Conservation (phyloP, 73 alveolate genomes). For the Paramecium tetraurelia region DNA sequence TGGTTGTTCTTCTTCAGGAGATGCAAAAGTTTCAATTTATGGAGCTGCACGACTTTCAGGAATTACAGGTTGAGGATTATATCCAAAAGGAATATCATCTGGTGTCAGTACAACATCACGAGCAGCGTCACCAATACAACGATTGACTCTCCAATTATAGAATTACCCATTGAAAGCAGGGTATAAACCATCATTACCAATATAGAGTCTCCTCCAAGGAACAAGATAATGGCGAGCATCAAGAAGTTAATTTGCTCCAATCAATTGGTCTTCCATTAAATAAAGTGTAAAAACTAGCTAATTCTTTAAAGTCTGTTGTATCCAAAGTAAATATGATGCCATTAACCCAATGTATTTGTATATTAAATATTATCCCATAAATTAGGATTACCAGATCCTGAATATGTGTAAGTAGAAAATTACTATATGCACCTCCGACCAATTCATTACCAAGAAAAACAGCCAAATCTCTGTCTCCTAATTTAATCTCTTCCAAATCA, state of each 20-base stretch:
- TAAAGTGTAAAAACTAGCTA: too few species aligned
- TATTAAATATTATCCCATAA: too few species aligned
- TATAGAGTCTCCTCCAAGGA: not conserved
- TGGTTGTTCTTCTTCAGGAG: not conserved
- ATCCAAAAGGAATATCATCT: not conserved
- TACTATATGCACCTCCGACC: not conserved
- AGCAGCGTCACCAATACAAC: not conserved
- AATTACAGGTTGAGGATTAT: not conserved
- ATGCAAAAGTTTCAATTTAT: not conserved
- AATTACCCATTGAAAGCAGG: conserved; percentile 13
- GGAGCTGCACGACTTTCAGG: not conserved
- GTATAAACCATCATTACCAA: conserved; percentile 3
- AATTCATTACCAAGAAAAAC: conserved; percentile 6
- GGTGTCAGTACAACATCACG: not conserved
- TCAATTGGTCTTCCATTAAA: too few species aligned
- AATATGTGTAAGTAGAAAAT: not conserved
- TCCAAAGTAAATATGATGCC: conserved; percentile 32
- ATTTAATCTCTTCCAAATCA: not conserved
- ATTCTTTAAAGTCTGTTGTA: too few species aligned
- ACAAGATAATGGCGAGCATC: not conserved
- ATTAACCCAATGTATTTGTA: too few species aligned
- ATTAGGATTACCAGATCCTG: conserved; percentile 40
- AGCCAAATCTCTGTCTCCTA: conserved; percentile 41
- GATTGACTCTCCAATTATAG: not conserved
- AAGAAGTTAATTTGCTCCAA: not conserved